Base-by-base conservation (phyloP, 139 green algal genomes). In the Tetradesmus lagerheimii region DNA sequence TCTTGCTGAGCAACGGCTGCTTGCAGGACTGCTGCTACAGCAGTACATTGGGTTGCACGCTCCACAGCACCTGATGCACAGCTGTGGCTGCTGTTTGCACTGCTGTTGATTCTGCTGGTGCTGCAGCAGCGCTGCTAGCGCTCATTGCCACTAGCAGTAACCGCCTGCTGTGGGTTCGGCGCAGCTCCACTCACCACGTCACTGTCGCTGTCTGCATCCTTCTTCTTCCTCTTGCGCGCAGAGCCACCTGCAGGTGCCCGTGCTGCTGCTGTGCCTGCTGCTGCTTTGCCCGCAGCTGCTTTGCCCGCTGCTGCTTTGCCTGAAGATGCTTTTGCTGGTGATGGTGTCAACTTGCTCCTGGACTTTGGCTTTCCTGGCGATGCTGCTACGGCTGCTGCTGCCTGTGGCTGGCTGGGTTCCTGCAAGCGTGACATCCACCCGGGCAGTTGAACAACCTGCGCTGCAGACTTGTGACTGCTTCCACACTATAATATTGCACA, bases 151-250 rank as follows among this genome's bases (percentile, higher is more conserved):
- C n/a, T n/a, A n/a, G n/a, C n/a, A n/a, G n/a, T n/a, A n/a, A n/a
- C n/a, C n/a, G n/a, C n/a, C n/a, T n/a, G n/a, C n/a, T n/a, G n/a
- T n/a, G n/a, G n/a, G n/a, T n/a, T n/a, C n/a, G n/a, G n/a, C n/a
- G n/a, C n/a, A 71, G 57, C 20, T 31, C 12, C 31, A 23, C 85
- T 20, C 35, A 89, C 85, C 85, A 89, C 85, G 16, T 89, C 85
- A 38, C 45, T 80, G 31, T 84, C 85, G 29, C 71, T 84, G 85
- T 89, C 85, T 20, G 57, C 85, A 62, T 77, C 45, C 31, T 77
- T 66, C 85, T 89, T 84, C 15, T 74, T 83, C 74, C 67, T 53
- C n/a, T 89, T 89, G 45, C 41, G 71, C 20, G 84, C 66, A 45
- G 84, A 41, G 20, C 27, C 39, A 50, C 25, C 41, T 1, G 27